Evolutionary conservation across 192 early-diverging fungal genomes (phyloP).

Genomic region (Backusella australiensis): DNA sequence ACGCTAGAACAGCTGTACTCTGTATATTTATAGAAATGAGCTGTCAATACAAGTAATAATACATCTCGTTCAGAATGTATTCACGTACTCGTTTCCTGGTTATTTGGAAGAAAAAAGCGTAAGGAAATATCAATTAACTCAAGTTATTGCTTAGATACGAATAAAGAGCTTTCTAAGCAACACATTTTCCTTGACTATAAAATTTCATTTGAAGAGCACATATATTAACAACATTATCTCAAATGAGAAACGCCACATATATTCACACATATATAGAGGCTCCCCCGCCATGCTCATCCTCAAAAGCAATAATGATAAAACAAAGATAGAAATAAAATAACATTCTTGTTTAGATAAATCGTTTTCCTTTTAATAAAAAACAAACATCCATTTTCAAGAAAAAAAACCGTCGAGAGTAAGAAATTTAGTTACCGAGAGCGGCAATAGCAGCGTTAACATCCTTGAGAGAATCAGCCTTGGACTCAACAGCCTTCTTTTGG

Average conservation of each 20-base stretch:
- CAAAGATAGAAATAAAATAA: neutral
- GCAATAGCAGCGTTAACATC: slow-evolving; percentile 55
- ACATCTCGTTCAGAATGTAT: too few species aligned
- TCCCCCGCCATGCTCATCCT: neutral
- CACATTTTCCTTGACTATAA: neutral
- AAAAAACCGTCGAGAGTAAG: neutral
- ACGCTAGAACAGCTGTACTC: too few species aligned
- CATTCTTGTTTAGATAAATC: neutral
- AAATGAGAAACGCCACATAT: neutral
- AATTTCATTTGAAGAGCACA: neutral
- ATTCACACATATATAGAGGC: neutral
- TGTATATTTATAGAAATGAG: too few species aligned
- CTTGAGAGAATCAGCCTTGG: slow-evolving; percentile 54
- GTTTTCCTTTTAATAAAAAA: neutral
- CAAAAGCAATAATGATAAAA: neutral
- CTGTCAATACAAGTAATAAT: too few species aligned
- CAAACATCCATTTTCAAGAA: neutral
- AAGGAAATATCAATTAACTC: too few species aligned
- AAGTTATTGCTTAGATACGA: too few species aligned
- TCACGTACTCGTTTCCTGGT: too few species aligned
- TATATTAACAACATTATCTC: neutral
- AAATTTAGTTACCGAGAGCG: slow-evolving; percentile 56
- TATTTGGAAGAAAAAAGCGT: too few species aligned
- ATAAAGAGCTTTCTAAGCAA: too few species aligned
- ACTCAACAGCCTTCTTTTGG: slow-evolving; percentile 39